Evolutionary conservation across 2,329 filamentous ascomycete species (phyloP).

Genomic region (Parafenestella ontariensis): DNA sequence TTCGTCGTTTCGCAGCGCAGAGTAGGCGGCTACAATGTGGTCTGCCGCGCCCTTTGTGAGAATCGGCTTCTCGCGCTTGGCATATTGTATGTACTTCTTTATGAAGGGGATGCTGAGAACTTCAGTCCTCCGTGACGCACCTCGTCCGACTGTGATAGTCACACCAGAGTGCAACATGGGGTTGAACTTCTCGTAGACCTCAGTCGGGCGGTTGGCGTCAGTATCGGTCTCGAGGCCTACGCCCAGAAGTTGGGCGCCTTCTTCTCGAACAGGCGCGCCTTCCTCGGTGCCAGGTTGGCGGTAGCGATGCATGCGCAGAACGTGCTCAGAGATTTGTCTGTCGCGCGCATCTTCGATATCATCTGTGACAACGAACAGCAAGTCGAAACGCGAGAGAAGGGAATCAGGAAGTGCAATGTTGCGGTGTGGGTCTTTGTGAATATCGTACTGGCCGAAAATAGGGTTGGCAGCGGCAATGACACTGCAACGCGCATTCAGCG

Average conservation of each 20-base stretch:
- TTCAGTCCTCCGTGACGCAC: constrained; percentile 77
- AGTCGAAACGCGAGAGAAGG: constrained; percentile 95
- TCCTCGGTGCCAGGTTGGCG: constrained; percentile 92
- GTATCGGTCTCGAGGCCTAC: constrained; percentile 83
- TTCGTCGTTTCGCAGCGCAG: constrained; percentile 92
- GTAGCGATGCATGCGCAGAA: constrained; percentile 96
- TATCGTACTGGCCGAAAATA: constrained; percentile 97
- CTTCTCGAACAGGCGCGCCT: constrained; percentile 91
- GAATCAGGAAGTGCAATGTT: constrained; percentile 98
- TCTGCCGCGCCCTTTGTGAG: constrained; percentile 91
- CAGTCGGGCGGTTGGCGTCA: constrained; percentile 76
- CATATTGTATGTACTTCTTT: constrained; percentile 99
- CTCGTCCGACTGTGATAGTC: constrained; percentile 75
- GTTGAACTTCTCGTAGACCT: constrained; percentile 96
- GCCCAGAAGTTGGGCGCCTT: constrained; percentile 80
- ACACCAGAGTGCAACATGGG: constrained; percentile 94
- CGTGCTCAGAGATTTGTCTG: constrained; percentile 91
- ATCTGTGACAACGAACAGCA: constrained; percentile 96
- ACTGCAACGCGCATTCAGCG: constrained; percentile 93
- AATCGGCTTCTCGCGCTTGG: constrained; percentile 88
- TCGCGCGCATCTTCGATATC: constrained; percentile 96
- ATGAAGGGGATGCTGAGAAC: constrained; percentile 96
- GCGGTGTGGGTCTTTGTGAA: constrained; percentile 97
- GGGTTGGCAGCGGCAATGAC: constrained; percentile 97
- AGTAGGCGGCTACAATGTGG: constrained; percentile 89